Conservation (phyloP, 23 red algal genomes). For the Gracilariopsis chorda region DNA sequence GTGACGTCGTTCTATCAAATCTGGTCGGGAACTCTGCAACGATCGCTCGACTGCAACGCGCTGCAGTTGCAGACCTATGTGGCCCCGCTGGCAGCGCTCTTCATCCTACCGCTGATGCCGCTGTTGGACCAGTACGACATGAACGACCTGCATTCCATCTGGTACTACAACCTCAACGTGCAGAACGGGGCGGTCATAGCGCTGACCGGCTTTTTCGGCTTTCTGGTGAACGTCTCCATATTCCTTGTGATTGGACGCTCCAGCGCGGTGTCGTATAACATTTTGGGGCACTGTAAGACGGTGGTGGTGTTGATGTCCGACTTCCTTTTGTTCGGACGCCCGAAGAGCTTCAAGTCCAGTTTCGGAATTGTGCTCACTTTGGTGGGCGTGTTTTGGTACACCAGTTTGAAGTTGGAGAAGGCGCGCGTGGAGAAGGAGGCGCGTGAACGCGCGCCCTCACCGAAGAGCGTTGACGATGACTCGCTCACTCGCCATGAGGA, state of each 20-base stretch:
- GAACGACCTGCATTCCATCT: conserved; percentile 69
- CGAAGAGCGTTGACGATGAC: not conserved
- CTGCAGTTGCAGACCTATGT: conserved; percentile 92
- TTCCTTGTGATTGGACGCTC: conserved; percentile 92
- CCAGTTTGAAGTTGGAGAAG: conserved; percentile 76
- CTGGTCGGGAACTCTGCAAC: conserved; percentile 95
- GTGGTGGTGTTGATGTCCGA: conserved; percentile 68
- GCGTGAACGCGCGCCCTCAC: not conserved
- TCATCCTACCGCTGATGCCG: conserved; percentile 86
- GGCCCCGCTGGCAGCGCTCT: conserved; percentile 77
- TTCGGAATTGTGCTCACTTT: conserved; percentile 81
- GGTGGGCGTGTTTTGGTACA: conserved; percentile 88
- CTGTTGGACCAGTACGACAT: conserved; percentile 75
- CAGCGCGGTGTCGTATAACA: conserved; percentile 88
- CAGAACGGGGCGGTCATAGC: conserved; percentile 41
- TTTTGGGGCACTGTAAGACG: conserved; percentile 91
- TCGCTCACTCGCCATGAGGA: not conserved
- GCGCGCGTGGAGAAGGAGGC: conserved; percentile 61
- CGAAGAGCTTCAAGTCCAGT: conserved; percentile 56
- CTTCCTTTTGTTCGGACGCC: conserved; percentile 73
- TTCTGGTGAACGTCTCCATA: conserved; percentile 93
- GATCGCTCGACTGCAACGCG: conserved; percentile 72
- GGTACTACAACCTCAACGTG: conserved; percentile 74
- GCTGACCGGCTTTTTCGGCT: conserved; percentile 76
- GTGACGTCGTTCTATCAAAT: conserved; percentile 96